Conservation (phyloP, 2,329 filamentous ascomycete species). For the Zymoseptoria pseudotritici region DNA sequence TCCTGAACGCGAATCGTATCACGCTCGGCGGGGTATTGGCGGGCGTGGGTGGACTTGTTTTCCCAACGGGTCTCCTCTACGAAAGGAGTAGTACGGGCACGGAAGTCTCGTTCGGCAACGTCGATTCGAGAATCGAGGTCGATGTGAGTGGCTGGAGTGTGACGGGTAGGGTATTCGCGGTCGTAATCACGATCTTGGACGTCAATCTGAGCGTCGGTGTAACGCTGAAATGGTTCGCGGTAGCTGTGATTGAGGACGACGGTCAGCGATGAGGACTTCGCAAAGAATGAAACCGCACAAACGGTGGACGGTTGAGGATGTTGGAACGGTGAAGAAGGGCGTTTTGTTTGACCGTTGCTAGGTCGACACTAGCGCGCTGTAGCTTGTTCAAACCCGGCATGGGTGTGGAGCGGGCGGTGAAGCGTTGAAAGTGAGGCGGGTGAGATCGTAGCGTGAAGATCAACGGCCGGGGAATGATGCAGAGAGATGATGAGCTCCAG, state of each 20-base stretch:
- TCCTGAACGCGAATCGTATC: slow-evolving; percentile 39
- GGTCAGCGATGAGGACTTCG: slow-evolving; percentile 12
- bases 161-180: slow-evolving; percentile 40
- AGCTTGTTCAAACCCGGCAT: slow-evolving; percentile 20
- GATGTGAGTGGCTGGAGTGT: slow-evolving; percentile 42
- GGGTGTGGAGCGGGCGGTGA: not conserved
- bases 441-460: not conserved
- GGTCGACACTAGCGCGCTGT: slow-evolving; percentile 24
- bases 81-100: slow-evolving; percentile 32
- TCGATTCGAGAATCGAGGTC: slow-evolving; percentile 53
- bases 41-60: slow-evolving; percentile 34
- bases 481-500: not conserved
- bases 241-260: slow-evolving; percentile 38
- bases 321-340: slow-evolving; percentile 20
- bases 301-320: slow-evolving; percentile 8
- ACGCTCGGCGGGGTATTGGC: slow-evolving; percentile 31
- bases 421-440: not conserved
- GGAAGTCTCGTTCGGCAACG: slow-evolving; percentile 43
- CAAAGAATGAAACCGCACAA: not conserved
- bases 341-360: slow-evolving; percentile 17
- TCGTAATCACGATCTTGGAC: slow-evolving; percentile 48
- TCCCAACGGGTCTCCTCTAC: slow-evolving; percentile 36
- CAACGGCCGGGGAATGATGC: not conserved
- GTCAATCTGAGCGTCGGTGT: slow-evolving; percentile 60
- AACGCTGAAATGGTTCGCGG: slow-evolving; percentile 48